Base-by-base conservation (phyloP, 441 rosid species). In the Breynia disticha region DNA sequence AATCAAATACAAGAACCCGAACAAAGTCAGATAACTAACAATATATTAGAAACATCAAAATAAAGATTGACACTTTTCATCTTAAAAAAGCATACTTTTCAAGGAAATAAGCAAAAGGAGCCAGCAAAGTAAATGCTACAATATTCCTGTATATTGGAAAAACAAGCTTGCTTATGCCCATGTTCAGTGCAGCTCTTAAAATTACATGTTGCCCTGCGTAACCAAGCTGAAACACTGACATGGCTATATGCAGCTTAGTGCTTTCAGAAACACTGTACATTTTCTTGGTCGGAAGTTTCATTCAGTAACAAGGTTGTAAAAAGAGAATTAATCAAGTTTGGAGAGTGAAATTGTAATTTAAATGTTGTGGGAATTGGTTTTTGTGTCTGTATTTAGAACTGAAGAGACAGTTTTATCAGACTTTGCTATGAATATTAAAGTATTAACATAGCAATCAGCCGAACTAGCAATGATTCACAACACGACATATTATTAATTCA, bases 161-260 rank as follows among this genome's bases (percentile, higher is more conserved):
- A 45, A 90, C 85, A 44, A 90, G 84, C 72, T 86, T 86, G 89
- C 94, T 86, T 47, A 90, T 83, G 53, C 90, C 95, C 81, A 84
- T 71, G 73, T 90, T 82, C 35, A 86, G 89, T 28, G 97, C 95
- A 42, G 75, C 75, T 72, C 90, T 73, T 71, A 86, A 67, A 51
- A 90, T 73, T 17, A 86, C 90, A 55, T 82, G 94, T 64, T 82
- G 80, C 19, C 82, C 95, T 3, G 94, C 95, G 58, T 90, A 84
- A 37, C 94, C 94, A 44, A 84, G 66, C 72, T 84, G 89, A 54
- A 84, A 79, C 59, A 82, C 72, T 43, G 62, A 50, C 97, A 86
- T 86, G 55, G 94, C 97, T 57, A 76, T 39, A 65, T 90, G 95
- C 46, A 86, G 81, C 80, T 78, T 85, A 55, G 72, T 59, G 15